These are phyloP conservation scores for Phlebiopsis flavidoalba DNA, from an alignment of 768 basidiomycete species.

Conservation along the genomic window DNA sequence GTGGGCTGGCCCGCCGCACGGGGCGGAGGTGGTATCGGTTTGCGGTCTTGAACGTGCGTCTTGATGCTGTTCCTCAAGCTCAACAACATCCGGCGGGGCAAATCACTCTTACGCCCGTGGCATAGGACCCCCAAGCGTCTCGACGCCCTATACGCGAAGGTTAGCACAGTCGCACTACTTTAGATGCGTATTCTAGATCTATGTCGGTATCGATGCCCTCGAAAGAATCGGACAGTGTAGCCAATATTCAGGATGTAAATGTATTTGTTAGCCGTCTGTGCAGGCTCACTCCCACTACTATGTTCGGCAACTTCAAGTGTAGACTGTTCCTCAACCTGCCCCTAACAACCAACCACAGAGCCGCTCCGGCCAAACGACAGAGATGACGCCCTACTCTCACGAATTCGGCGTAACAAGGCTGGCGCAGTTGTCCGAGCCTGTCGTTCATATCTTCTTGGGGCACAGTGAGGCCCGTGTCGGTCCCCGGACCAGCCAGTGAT, in stretches of 20 bases:
- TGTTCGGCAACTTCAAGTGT: neutral
- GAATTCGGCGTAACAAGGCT: neutral
- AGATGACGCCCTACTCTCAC: conserved; percentile 9
- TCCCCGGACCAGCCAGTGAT: conserved; percentile 16
- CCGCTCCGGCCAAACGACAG: neutral
- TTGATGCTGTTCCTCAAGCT: conserved; percentile 97
- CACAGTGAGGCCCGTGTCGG: conserved; percentile 7
- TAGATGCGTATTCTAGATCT: neutral
- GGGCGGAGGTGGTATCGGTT: conserved; percentile 96
- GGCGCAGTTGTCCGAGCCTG: conserved; percentile 5
- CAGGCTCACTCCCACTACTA: neutral
- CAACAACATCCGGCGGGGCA: conserved; percentile 90
- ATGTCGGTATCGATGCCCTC: neutral
- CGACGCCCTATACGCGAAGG: conserved; percentile 54
- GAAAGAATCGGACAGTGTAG: neutral
- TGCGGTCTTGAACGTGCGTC: conserved; percentile 90
- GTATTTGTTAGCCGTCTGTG: neutral
- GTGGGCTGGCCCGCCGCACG: conserved; percentile 94
- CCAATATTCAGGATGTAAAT: neutral
- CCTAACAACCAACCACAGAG: neutral
- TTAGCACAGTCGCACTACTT: neutral
- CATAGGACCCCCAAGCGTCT: conserved; percentile 92
- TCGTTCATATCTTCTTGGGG: conserved; percentile 9
- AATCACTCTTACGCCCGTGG: conserved; percentile 95
- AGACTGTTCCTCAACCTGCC: neutral